A percentile compares a stretch with the other conserved stretches of the same genome.
These are phyloP conservation scores for Ceriops decandra DNA, from an alignment of 345 rosid species.

Conservation along the genomic window DNA sequence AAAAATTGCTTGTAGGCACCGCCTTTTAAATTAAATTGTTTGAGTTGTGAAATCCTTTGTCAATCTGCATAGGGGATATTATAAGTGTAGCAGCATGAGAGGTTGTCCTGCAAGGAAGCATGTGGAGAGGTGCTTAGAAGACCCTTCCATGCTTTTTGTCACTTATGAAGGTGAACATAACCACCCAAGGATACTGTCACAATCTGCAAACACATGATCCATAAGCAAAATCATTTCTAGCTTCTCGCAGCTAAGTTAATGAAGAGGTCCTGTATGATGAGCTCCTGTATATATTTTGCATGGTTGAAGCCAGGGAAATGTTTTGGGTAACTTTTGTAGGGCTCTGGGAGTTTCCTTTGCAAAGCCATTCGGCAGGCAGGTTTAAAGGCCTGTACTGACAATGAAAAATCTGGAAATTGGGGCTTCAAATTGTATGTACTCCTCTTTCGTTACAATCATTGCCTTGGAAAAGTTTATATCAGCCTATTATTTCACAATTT, in stretches of 20 bases:
- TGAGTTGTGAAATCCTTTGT: slow-evolving; percentile 2
- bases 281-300: slow-evolving; percentile 58
- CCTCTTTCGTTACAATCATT: slow-evolving; percentile 21
- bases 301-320: slow-evolving; percentile 34
- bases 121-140: slow-evolving; percentile 92
- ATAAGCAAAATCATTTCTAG: slow-evolving; percentile 14
- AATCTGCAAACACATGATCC: slow-evolving; percentile 54
- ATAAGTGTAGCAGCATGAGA: slow-evolving; percentile 96
- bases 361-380: slow-evolving; percentile 16
- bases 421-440: slow-evolving; percentile 35
- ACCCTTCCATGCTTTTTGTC: slow-evolving; percentile 82
- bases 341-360: slow-evolving; percentile 26
- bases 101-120: slow-evolving; percentile 99
- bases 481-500: neutral
- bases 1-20: slow-evolving; percentile 1
- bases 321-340: slow-evolving; percentile 23
- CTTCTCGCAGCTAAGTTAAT: slow-evolving; percentile 12
- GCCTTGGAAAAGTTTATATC: slow-evolving; percentile 14
- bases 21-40: neutral
- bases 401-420: slow-evolving; percentile 28
- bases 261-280: slow-evolving; percentile 31
- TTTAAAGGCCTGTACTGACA: slow-evolving; percentile 15
- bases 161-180: slow-evolving; percentile 97
- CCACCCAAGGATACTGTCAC: slow-evolving; percentile 65
- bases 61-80: slow-evolving; percentile 70